phyloP scores from a whole-genome alignment of 768 basidiomycete genomes.

The Hemileccinum rubropunctum region DNA sequence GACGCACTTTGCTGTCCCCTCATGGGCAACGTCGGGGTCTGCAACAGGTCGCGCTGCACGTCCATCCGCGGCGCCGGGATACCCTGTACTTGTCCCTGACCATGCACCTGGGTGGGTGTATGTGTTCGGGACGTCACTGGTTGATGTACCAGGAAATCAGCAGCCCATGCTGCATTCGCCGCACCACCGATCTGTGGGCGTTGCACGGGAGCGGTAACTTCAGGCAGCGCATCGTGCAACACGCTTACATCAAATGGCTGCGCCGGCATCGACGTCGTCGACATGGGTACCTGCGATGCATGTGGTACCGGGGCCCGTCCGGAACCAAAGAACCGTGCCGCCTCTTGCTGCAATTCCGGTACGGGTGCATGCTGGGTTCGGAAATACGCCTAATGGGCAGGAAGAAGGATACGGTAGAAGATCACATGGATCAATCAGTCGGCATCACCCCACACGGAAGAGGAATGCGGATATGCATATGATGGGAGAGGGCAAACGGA shows the following conservation, averaged over 20 bases:
- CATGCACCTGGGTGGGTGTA: not conserved
- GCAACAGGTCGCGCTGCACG: constrained; percentile 11
- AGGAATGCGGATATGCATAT: not conserved
- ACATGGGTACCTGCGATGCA: constrained; percentile 3
- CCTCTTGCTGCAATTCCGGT: constrained; percentile 57
- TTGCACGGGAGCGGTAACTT: constrained; percentile 7
- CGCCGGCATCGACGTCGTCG: constrained; percentile 28
- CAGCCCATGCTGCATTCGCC: constrained; percentile 49
- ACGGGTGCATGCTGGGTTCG: constrained; percentile 48
- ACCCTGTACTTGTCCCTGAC: constrained; percentile 4
- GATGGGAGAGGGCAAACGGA: constrained; percentile 1
- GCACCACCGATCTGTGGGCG: constrained; percentile 16
- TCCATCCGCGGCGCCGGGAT: constrained; percentile 8
- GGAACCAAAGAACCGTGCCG: constrained; percentile 62
- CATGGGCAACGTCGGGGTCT: not conserved
- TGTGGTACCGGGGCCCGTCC: constrained; percentile 29
- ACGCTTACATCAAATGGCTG: constrained; percentile 58
- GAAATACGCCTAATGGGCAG: constrained; percentile 46
- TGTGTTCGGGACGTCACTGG: constrained; percentile 15
- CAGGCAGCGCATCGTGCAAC: constrained; percentile 24
- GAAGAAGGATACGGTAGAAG: not conserved
- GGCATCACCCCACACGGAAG: not conserved
- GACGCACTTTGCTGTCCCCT: constrained; percentile 19
- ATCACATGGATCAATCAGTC: not conserved
- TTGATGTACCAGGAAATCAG: constrained; percentile 50